phyloP scores from a whole-genome alignment of 257 asterid species.

The Solanum pimpinellifolium region DNA sequence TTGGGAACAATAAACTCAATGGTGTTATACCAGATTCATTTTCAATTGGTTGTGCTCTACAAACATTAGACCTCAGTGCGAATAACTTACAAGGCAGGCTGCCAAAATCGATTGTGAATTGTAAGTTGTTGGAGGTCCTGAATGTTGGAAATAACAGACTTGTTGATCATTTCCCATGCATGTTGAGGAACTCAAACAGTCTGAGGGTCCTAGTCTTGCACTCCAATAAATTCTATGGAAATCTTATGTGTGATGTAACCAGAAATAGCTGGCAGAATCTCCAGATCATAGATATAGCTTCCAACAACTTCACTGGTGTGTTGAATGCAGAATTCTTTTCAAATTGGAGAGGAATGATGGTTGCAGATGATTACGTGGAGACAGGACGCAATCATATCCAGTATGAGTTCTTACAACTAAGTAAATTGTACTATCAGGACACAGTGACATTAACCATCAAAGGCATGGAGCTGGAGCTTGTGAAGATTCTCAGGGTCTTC shows the following conservation, averaged over 20 bases:
- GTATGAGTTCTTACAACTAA: background rate
- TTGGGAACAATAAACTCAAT: slow-evolving; percentile 16
- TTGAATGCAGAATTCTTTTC: background rate
- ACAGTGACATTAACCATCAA: slow-evolving; percentile 41
- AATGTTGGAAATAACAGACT: slow-evolving; percentile 29
- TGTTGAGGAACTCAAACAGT: background rate
- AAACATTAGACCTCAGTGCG: slow-evolving; percentile 25
- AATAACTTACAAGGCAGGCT: slow-evolving; percentile 26
- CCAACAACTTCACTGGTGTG: no score
- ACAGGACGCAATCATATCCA: slow-evolving; percentile 3
- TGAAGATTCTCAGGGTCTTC: slow-evolving; percentile 33
- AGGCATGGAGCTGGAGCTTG: slow-evolving; percentile 44
- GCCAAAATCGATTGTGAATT: slow-evolving; percentile 25
- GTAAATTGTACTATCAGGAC: slow-evolving; percentile 34
- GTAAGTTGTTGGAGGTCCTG: slow-evolving; percentile 26
- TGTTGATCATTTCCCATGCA: slow-evolving; percentile 29
- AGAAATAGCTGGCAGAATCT: slow-evolving; percentile 9
- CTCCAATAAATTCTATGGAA: slow-evolving; percentile 13
- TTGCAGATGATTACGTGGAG: background rate
- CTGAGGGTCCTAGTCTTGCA: slow-evolving; percentile 10
- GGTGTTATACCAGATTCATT: slow-evolving; percentile 29
- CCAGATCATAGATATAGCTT: slow-evolving; percentile 26
- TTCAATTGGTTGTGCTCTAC: slow-evolving; percentile 6
- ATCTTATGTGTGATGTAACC: slow-evolving; percentile 6
- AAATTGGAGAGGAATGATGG: slow-evolving; percentile 18